Conservation (phyloP, 768 basidiomycete genomes). For the Mrakia hoshinonis region DNA sequence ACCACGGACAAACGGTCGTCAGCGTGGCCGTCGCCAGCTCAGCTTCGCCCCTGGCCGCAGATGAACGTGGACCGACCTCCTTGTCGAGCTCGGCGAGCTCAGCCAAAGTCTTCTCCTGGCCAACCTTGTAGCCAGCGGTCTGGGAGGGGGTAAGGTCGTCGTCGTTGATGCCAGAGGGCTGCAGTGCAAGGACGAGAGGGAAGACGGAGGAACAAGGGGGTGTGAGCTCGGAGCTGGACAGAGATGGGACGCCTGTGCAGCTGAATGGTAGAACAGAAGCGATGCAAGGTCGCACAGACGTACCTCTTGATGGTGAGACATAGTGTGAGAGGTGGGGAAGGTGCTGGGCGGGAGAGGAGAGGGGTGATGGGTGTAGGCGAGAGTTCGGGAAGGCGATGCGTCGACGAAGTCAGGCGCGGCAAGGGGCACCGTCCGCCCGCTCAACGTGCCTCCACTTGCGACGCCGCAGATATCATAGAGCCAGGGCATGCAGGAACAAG, state of each 20-base stretch:
- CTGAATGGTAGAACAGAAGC: background rate
- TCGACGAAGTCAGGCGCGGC: background rate
- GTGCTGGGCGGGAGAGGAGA: background rate
- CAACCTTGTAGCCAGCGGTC: conserved; percentile 43
- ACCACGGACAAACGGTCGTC: too few species aligned
- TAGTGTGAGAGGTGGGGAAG: background rate
- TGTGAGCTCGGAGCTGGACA: background rate
- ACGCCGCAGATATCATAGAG: too few species aligned
- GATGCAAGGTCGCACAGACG: background rate
- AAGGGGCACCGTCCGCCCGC: too few species aligned
- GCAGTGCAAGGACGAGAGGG: background rate
- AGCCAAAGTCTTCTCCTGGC: conserved; percentile 52
- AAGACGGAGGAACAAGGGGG: background rate
- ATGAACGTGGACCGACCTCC: too few species aligned
- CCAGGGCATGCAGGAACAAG: too few species aligned
- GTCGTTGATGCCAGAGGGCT: conserved; percentile 34
- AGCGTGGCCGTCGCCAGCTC: too few species aligned
- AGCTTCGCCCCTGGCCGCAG: too few species aligned
- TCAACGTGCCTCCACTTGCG: too few species aligned
- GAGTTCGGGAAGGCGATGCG: background rate
- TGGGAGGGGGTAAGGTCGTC: conserved; percentile 38
- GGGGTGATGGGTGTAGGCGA: background rate
- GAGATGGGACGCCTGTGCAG: background rate
- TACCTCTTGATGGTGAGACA: conserved; percentile 33
- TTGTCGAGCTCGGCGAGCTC: conserved; percentile 54